Evolutionary conservation across 2,329 filamentous ascomycete genomes (phyloP).

Genomic region (Rhinocladiella mackenziei): DNA sequence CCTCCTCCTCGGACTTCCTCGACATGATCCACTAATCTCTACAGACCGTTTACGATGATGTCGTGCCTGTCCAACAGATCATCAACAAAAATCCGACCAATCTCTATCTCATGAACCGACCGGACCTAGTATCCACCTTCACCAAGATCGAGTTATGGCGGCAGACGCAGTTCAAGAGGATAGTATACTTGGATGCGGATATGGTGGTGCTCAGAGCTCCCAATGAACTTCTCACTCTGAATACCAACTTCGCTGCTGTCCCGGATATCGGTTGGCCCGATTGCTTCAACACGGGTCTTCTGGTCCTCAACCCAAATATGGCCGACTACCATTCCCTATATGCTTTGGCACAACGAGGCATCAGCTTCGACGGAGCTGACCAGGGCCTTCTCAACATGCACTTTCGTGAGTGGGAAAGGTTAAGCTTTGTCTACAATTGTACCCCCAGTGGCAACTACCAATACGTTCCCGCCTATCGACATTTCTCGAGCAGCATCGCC

Average conservation of each 20-base stretch:
- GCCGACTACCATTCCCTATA: conserved; percentile 81
- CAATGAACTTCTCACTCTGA: conserved; percentile 79
- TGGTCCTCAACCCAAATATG: conserved; percentile 83
- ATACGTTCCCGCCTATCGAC: conserved; percentile 88
- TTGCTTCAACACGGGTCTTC: conserved; percentile 95
- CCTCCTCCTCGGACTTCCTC: conserved; percentile 8
- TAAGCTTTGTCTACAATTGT: conserved; percentile 96
- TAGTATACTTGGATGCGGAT: conserved; percentile 93
- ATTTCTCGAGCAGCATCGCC: conserved; percentile 85
- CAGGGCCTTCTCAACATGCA: conserved; percentile 95
- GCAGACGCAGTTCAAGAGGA: conserved; percentile 80
- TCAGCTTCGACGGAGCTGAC: conserved; percentile 95
- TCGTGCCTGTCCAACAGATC: conserved; percentile 79
- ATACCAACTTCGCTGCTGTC: conserved; percentile 63
- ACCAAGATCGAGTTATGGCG: conserved; percentile 96
- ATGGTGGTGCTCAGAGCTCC: conserved; percentile 85
- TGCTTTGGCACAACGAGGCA: conserved; percentile 77
- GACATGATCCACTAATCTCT: conserved; percentile 26
- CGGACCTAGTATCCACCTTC: conserved; percentile 86
- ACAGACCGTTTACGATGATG: conserved; percentile 78
- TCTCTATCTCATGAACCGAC: conserved; percentile 84
- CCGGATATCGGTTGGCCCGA: conserved; percentile 98
- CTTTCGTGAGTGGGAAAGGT: conserved; percentile 77
- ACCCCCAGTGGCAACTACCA: conserved; percentile 96
- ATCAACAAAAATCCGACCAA: conserved; percentile 74